Evolutionary conservation across 2,329 filamentous ascomycete species (phyloP), one percentile per base, ranked within the genome.

Genomic region (Uncinocarpus reesii): DNA sequence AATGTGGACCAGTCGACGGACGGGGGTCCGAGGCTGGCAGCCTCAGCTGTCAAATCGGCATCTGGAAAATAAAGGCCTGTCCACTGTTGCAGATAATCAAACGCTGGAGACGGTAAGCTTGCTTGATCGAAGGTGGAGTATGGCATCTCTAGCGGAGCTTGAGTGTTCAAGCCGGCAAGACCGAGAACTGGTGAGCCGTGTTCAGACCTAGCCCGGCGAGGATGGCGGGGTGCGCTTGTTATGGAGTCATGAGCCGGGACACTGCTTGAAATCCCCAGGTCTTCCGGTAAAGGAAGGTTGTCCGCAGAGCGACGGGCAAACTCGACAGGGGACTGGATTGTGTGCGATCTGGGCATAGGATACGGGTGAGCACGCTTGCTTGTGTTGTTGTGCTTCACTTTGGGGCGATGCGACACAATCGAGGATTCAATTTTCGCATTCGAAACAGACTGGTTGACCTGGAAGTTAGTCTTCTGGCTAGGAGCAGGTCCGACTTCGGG

Each of bases 301-400:
- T 78, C 75, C 29, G 71, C 66, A 23, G 74, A 77, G 24, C 72
- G 71, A 47, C 71, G 71, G 42, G 73, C 67, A 37, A 70, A 56
- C 44, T 72, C 68, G 29, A 64, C 59, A 13, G 71, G 61, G 43
- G 64, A 64, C 51, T 75, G 68, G 42, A 75, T 68, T 42, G 71
- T 74, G 57, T 76, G 68, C 36, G 72, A 69, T 50, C 73, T 66
- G 40, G 77, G 76, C 54, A 81, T 75, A 58, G 77, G 78, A 65
- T 83, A 83, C 1, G 79, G 79, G 55, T 75, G 66, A 50, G 78
- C 78, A 48, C 73, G 78, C 52, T 80, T 76, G 51, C 77, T 77
- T 54, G 76, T 72, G 61, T 80, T 76, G 63, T 81, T 81, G 64
- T 79, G 77, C 55, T 78, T 77, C 65, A 80, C 80, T 65, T 81